Evolutionary conservation across 306 rosid genomes (phyloP), one percentile per base, ranked within the genome.

Genomic region (Argentina anserina): DNA sequence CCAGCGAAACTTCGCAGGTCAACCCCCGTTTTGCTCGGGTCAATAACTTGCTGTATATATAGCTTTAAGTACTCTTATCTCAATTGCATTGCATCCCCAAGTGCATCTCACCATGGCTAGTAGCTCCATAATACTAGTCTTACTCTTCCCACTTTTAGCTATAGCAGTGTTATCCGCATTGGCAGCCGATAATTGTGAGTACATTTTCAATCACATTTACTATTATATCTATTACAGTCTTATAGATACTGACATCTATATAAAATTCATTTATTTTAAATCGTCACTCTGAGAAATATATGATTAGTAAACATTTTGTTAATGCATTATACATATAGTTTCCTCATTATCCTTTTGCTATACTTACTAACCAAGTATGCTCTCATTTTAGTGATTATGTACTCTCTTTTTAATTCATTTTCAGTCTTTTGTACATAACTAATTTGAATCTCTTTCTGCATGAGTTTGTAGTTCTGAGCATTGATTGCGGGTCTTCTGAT

Each of bases 401-500:
- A 25, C 26, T 58, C 28, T 9, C 4, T 29, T 59, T 1, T 9
- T 12, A 13, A 5, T 28, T 29, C n/a, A 3, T 15, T 2, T 6
- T 17, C 2, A 2, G 4, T 3, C 5, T 9, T 20, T 18, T 29
- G 5, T 8, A 9, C n/a, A 0, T 4, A 66, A 26, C 39, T 66
- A 17, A 66, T 42, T 15, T 41, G 37, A 25, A 66, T 15, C 26
- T 23, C 0, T 66, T 41, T 3, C 0, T 25, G 0, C 45, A 31
- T 69, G 28, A 61, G 13, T 28, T 70, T 65, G 47, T 79, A 77
- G 80, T 71, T 77, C 71, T 76, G 39, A 83, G 87, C 69, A 83
- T 83, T 25, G 74, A 84, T 59, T 83, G 86, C 45, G 83, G 87
- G 43, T 79, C 81, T 25, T 83, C 80, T 6, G 58, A 73, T 11